Base-by-base conservation (phyloP, 208 protist genomes). In the Trypanosoma melophagium region DNA sequence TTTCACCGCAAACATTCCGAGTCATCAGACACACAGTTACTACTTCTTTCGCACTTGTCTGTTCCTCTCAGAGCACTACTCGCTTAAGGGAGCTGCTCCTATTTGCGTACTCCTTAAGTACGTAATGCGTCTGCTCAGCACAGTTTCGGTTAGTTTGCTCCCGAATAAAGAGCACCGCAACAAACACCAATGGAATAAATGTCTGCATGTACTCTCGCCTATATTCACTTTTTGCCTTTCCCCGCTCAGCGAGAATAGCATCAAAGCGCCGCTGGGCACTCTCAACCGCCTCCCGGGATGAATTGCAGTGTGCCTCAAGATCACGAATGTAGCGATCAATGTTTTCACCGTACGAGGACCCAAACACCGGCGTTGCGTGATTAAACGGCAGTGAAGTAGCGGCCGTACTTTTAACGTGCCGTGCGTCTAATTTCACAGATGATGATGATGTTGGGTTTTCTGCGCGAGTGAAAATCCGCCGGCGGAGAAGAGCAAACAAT, bases 151-250 rank as follows among this genome's bases (percentile, higher is more conserved):
- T 73, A n/a, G 53, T 72, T 45, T 73, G 59, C 53, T 91, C 85
- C 2, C 70, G 47, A 51, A 91, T 72, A 40, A 84, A 85, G 7
- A 90, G 42, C 9, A 62, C 66, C 24, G 85, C 60, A 31, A 69
- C 44, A 40, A 80, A 69, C 0, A 81, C 28, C 5, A 88, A 57
- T 0, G 81, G 85, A 8, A 88, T 22, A 72, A 88, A 84, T 9
- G 77, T 82, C 70, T 68, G 70, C 12, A 82, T 31, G 44, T 84
- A 87, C 60, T 87, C 84, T 10, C 84, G 55, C 0, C 70, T 51
- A 38, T 77, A 69, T 13, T 64, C 65, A 0, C 66, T 60, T 10
- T 57, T 52, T 19, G 74, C 16, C 49, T 51, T 68, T 21, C n/a
- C 56, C 35, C 71, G 76, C 53, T 52, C 38, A n/a, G 21, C n/a